These are phyloP conservation scores for Albophoma yamanashiensis DNA, from an alignment of 2,329 filamentous ascomycete species.

Conservation along the genomic window DNA sequence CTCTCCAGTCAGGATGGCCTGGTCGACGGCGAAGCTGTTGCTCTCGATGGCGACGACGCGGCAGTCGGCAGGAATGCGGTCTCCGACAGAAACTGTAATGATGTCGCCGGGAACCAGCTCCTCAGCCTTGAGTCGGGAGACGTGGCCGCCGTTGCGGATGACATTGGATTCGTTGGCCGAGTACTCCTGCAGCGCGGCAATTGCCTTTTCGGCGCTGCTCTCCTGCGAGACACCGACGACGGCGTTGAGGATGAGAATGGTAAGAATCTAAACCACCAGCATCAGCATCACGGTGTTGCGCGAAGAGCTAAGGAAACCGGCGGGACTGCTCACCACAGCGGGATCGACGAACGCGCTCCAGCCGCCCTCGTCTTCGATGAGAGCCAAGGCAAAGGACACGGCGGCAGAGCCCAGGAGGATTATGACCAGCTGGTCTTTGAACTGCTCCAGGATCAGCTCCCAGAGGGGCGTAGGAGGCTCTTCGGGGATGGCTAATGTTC, in stretches of 20 bases:
- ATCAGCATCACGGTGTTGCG: not conserved
- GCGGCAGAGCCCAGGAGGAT: constrained; percentile 89
- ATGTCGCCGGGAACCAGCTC: constrained; percentile 93
- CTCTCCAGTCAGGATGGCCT: constrained; percentile 94
- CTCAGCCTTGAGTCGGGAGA: constrained; percentile 84
- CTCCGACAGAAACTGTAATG: constrained; percentile 76
- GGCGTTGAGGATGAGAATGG: constrained; percentile 91
- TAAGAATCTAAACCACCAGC: constrained; percentile 60
- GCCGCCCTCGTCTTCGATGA: constrained; percentile 87
- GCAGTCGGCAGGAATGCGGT: constrained; percentile 92
- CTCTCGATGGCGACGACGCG: constrained; percentile 81
- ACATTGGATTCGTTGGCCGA: constrained; percentile 97
- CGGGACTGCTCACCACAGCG: constrained; percentile 59
- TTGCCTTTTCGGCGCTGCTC: constrained; percentile 96
- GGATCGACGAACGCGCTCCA: constrained; percentile 98
- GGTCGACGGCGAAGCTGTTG: constrained; percentile 95
- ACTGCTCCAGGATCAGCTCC: constrained; percentile 95
- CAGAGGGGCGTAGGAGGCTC: constrained; percentile 93
- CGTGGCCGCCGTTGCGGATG: constrained; percentile 65
- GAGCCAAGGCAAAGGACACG: constrained; percentile 83
- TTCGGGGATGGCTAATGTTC: constrained; percentile 50
- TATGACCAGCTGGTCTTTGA: constrained; percentile 96
- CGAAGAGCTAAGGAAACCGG: not conserved
- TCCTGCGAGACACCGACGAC: constrained; percentile 97
- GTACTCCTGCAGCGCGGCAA: constrained; percentile 96